Evolutionary conservation across 768 basidiomycete species (phyloP).

Genomic region (Phaffia australis): DNA sequence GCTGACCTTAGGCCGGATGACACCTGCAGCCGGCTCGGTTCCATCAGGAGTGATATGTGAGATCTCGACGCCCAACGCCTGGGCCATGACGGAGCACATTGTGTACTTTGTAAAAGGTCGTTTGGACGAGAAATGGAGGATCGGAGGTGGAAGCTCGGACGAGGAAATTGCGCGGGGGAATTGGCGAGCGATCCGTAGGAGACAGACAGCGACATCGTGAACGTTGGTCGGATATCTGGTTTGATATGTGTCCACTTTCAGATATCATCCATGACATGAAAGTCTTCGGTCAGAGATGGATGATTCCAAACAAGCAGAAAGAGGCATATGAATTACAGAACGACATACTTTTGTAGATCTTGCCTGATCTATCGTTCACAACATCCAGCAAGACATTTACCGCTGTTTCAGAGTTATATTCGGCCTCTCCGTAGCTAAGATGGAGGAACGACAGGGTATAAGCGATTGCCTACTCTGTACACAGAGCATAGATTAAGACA

Average conservation of each 20-base stretch:
- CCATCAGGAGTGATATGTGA: constrained; percentile 49
- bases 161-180: constrained; percentile 18
- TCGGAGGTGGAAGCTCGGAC: constrained; percentile 41
- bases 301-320: too few species aligned
- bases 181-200: constrained; percentile 34
- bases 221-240: constrained; percentile 88
- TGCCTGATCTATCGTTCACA: constrained; percentile 74
- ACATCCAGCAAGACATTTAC: constrained; percentile 81
- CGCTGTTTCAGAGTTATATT: constrained; percentile 74
- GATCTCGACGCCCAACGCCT: constrained; percentile 46
- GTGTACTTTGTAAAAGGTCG: constrained; percentile 78
- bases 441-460: neutral
- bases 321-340: too few species aligned
- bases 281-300: too few species aligned
- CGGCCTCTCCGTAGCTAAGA: constrained; percentile 70
- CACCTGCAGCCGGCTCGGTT: constrained; percentile 9
- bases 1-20: constrained; percentile 22
- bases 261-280: neutral
- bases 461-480: neutral
- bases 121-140: constrained; percentile 78
- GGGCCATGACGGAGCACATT: constrained; percentile 70
- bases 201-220: constrained; percentile 70
- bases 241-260: constrained; percentile 73
- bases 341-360: constrained; percentile 56
- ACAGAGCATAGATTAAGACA: constrained; percentile 5